Percentiles rank a stretch among this genome's conserved stretches.
These are phyloP conservation scores for Tanacetum coccineum DNA, from an alignment of 129 eudicot genomes.

Conservation along the genomic window DNA sequence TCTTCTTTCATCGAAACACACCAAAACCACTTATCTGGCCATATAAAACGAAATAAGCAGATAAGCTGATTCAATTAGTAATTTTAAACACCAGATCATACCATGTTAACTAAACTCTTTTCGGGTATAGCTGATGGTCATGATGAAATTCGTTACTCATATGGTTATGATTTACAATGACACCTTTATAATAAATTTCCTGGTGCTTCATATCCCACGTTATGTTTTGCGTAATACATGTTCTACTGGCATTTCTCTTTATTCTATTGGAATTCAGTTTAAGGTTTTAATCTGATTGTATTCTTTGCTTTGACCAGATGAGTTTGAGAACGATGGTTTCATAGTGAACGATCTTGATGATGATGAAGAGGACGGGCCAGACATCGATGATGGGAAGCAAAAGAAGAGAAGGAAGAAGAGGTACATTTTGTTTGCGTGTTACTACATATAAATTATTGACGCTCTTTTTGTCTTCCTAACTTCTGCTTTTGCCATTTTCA, in stretches of 20 bases:
- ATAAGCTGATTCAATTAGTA: too few species aligned
- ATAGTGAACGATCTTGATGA: constrained; percentile 74
- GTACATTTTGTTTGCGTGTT: constrained; percentile 22
- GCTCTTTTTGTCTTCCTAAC: constrained; percentile 11
- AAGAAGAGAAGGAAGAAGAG: constrained; percentile 68
- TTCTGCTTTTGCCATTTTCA: constrained; percentile 4
- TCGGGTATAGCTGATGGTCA: too few species aligned
- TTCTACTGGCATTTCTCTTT: neutral
- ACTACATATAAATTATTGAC: constrained; percentile 7
- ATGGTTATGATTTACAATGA: constrained; percentile 2
- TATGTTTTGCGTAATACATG: neutral
- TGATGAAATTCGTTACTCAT: too few species aligned
- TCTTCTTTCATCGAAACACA: too few species aligned
- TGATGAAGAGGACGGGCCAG: constrained; percentile 46
- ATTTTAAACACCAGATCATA: too few species aligned
- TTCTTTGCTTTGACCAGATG: constrained; percentile 41
- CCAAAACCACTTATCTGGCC: too few species aligned
- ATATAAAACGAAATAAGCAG: too few species aligned
- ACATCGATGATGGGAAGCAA: constrained; percentile 50
- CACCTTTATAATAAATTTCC: neutral
- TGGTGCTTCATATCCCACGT: neutral
- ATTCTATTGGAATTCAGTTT: constrained; percentile 29
- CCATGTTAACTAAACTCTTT: too few species aligned
- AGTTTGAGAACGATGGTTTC: constrained; percentile 78
- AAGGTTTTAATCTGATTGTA: constrained; percentile 23